Evolutionary conservation across 306 rosid genomes (phyloP), one percentile per base, ranked within the genome.

Genomic region (Vicia sativa): DNA sequence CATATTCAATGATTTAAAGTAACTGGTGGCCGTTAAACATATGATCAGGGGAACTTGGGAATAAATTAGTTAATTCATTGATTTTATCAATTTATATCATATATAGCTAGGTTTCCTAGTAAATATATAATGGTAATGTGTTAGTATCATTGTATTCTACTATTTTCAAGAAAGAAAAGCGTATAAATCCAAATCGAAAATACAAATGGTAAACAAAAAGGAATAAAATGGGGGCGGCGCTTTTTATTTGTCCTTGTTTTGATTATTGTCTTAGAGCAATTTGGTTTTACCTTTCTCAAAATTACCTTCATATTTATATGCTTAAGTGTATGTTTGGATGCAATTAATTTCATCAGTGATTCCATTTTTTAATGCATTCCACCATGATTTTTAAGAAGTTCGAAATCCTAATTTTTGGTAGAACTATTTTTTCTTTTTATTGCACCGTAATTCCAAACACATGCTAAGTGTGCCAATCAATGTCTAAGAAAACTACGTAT

Each of bases 191-290:
- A 73, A 62, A 48, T 34, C 11, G 67, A 77, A 52, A 72, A 69
- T 78, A 68, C 79, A 72, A 74, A 55, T 18, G 55, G 59, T 21
- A 64, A 76, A 52, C 9, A 57, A 70, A 65, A 74, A 71, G 54
- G 70, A 68, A 77, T 49, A 68, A 73, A 70, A 72, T 77, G 82
- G 82, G 68, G 84, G 75, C 88, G 89, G 85, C 92, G 81, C 62
- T 44, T 69, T 87, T 87, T 78, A 72, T 84, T 76, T 80, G 91
- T 86, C 88, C 14, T 67, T 25, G 23, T 74, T 73, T 74, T 45
- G 31, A 56, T 66, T 81, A 59, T 15, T 56, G 53, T 56, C 42
- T 55, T 57, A 13, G 38, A 76, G 68, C 63, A 80, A 28, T 50
- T 65, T 46, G 62, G 73, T 82, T 78, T 86, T 65, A 73, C 67